Evolutionary conservation across 208 protist species (phyloP).

Genomic region (Trypanosoma mega): DNA sequence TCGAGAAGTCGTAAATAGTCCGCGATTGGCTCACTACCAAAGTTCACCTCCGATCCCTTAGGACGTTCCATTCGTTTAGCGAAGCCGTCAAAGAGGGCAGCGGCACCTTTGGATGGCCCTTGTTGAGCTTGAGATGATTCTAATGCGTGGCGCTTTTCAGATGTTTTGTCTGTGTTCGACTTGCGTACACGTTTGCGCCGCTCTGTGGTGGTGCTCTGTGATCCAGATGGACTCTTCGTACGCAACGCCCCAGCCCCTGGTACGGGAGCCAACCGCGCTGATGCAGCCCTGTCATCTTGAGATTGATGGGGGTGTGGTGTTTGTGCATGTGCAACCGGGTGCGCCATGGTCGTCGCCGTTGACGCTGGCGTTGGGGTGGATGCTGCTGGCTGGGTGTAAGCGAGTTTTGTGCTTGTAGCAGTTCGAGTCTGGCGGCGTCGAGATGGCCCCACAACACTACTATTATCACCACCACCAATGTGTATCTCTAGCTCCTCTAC

Average conservation of each 20-base stretch:
- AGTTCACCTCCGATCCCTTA: slow-evolving; percentile 24
- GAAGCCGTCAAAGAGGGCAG: slow-evolving; percentile 24
- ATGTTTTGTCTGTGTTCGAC: not conserved
- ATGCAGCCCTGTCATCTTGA: not conserved
- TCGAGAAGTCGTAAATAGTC: slow-evolving; percentile 34
- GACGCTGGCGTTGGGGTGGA: not conserved
- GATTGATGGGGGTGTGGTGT: not conserved
- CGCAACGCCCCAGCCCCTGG: slow-evolving; percentile 15
- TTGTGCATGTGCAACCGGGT: not conserved
- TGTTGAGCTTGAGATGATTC: slow-evolving; percentile 3
- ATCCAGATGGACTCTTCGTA: not conserved
- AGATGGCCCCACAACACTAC: no score
- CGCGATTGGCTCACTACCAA: slow-evolving; percentile 34
- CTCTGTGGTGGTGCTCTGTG: slow-evolving; percentile 11
- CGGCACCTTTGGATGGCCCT: no score
- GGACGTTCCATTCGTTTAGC: slow-evolving; percentile 15
- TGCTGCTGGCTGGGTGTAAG: not conserved
- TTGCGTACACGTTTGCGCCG: slow-evolving; percentile 16
- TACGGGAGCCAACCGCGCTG: not conserved
- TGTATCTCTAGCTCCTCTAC: slow-evolving; percentile 18
- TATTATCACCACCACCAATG: slow-evolving; percentile 3
- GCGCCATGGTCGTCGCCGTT: not conserved
- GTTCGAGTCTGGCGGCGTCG: no score
- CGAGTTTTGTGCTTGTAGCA: no score
- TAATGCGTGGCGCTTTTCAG: slow-evolving; percentile 4